phyloP scores from a whole-genome alignment of 345 rosid species.

The Arabis hirsuta region DNA sequence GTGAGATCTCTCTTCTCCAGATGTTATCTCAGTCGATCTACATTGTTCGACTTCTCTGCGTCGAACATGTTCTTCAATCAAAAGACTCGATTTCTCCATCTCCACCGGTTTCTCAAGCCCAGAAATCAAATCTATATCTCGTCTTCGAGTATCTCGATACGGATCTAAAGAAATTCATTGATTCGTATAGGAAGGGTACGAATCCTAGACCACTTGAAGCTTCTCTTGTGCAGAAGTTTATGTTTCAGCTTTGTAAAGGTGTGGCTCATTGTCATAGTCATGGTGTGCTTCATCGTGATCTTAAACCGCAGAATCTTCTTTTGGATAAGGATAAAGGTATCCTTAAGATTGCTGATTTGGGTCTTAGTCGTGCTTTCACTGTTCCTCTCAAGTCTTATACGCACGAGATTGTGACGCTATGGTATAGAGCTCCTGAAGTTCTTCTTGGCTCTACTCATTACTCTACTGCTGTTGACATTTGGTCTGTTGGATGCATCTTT shows the following conservation, averaged over 20 bases:
- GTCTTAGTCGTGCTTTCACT: conserved; percentile 91
- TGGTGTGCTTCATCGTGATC: conserved; percentile 95
- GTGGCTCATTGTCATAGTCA: conserved; percentile 96
- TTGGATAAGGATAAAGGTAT: conserved; percentile 84
- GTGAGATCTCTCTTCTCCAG: conserved; percentile 92
- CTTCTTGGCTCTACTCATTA: conserved; percentile 92
- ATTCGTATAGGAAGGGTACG: conserved; percentile 24
- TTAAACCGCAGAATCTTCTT: conserved; percentile 92
- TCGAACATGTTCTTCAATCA: conserved; percentile 38
- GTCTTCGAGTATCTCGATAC: conserved; percentile 92
- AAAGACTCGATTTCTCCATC: conserved; percentile 23
- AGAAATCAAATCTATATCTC: conserved; percentile 48
- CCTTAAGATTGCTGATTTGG: conserved; percentile 98
- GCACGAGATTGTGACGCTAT: conserved; percentile 95
- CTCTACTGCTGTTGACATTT: conserved; percentile 91
- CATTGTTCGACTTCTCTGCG: conserved; percentile 62
- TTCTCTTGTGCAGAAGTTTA: conserved; percentile 60
- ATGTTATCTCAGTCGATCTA: conserved; percentile 85
- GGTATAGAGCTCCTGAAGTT: conserved; percentile 98
- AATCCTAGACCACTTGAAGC: conserved; percentile 33
- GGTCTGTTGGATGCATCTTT: conserved; percentile 99
- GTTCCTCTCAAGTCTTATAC: conserved; percentile 93
- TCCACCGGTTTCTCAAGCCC: conserved; percentile 12
- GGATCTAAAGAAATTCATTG: conserved; percentile 87
- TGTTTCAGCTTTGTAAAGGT: conserved; percentile 89